These are phyloP conservation scores for Dendrocalamus sinicus DNA, from an alignment of 176 grass and related monocot genomes.

Conservation along the genomic window DNA sequence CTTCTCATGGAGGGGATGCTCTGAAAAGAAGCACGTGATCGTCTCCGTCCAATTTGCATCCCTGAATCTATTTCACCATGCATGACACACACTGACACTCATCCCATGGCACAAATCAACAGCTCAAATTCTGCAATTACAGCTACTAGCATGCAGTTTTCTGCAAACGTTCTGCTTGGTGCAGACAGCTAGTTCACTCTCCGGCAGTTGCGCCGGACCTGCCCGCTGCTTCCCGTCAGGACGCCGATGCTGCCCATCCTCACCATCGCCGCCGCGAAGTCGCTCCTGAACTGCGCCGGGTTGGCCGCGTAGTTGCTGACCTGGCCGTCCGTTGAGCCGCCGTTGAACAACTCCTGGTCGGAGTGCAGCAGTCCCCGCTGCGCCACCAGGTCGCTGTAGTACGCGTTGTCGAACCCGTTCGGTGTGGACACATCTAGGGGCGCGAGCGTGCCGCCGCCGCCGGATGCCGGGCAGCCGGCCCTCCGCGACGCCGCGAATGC, in stretches of 20 bases:
- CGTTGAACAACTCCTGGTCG: slow-evolving; percentile 57
- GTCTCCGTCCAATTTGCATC: too few species aligned
- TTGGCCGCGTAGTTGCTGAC: slow-evolving; percentile 44
- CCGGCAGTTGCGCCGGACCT: slow-evolving; percentile 53
- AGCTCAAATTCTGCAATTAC: neutral
- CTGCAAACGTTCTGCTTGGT: neutral
- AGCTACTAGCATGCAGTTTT: neutral
- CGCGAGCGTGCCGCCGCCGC: slow-evolving; percentile 44
- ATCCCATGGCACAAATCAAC: neutral
- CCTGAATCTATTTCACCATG: too few species aligned
- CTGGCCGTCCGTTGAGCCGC: slow-evolving; percentile 46
- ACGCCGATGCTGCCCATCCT: slow-evolving; percentile 52
- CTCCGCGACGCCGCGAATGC: slow-evolving; percentile 53
- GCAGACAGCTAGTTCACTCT: slow-evolving; percentile 35
- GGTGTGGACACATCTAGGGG: slow-evolving; percentile 56
- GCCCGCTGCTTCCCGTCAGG: slow-evolving; percentile 39
- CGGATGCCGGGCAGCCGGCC: slow-evolving; percentile 50
- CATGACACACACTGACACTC: too few species aligned
- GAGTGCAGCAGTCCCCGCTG: slow-evolving; percentile 55
- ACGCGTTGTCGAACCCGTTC: slow-evolving; percentile 50
- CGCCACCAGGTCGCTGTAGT: slow-evolving; percentile 52
- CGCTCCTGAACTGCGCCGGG: slow-evolving; percentile 32
- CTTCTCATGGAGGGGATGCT: too few species aligned
- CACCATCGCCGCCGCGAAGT: slow-evolving; percentile 57
- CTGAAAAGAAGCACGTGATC: too few species aligned